Evolutionary conservation across 139 green algal species (phyloP).

Genomic region (Closterium sp.): DNA sequence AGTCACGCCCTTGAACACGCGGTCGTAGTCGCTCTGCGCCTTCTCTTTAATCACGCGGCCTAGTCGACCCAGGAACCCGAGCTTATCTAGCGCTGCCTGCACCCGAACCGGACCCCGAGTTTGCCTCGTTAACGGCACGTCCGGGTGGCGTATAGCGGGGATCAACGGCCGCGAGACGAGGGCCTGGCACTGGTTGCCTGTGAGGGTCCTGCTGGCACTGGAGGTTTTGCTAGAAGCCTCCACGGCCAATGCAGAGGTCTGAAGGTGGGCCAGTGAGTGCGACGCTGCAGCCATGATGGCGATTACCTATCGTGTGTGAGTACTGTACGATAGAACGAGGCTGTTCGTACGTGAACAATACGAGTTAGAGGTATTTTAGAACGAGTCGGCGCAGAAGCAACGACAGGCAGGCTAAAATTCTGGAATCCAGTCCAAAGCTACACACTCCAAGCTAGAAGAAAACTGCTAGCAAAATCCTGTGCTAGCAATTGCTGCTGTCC

Average conservation of each 20-base stretch:
- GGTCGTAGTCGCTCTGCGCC: conserved; percentile 76
- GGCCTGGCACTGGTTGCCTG: neutral
- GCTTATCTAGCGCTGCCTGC: neutral
- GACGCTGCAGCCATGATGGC: neutral
- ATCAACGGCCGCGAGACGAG: neutral
- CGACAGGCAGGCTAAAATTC: neutral
- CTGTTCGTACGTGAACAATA: no score
- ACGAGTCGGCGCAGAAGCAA: neutral
- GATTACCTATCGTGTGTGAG: neutral
- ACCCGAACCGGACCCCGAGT: neutral
- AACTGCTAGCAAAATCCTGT: no score
- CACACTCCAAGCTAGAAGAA: no score
- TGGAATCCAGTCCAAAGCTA: neutral
- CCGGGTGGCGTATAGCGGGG: neutral
- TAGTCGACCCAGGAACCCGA: conserved; percentile 31
- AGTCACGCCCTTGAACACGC: conserved; percentile 82
- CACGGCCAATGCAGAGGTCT: neutral
- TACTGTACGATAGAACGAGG: no score
- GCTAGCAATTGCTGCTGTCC: neutral
- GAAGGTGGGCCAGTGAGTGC: neutral
- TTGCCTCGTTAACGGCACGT: neutral
- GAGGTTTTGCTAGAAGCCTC: neutral
- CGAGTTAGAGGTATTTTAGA: no score
- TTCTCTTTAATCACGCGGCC: conserved; percentile 86
- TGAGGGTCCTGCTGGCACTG: neutral